phyloP scores from a whole-genome alignment of 73 alveolate genomes.

The Paramecium primaurelia region DNA sequence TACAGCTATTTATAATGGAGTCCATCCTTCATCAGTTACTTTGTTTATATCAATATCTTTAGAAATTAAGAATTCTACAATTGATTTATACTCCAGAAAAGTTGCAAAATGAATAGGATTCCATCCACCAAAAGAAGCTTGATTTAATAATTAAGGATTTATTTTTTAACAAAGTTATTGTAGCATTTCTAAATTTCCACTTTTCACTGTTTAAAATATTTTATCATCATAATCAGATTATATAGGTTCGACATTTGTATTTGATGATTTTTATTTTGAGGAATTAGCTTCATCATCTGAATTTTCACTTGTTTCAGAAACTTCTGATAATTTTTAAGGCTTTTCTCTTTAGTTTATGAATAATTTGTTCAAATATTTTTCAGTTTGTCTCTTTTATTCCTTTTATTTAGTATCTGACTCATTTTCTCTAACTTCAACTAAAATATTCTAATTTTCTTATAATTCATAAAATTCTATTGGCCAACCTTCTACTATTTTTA shows the following conservation, averaged over 20 bases:
- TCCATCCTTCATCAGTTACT: constrained; percentile 41
- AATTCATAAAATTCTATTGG: constrained; percentile 22
- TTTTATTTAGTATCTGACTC: neutral
- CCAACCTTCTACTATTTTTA: neutral
- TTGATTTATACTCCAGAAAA: neutral
- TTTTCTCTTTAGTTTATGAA: neutral
- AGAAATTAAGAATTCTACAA: neutral
- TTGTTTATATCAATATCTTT: constrained; percentile 30
- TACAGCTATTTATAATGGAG: constrained; percentile 14
- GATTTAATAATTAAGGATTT: neutral
- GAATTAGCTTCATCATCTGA: constrained; percentile 33
- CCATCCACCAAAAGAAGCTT: constrained; percentile 43
- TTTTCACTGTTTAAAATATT: neutral
- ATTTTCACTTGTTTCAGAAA: constrained; percentile 34
- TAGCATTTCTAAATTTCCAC: neutral
- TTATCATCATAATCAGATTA: neutral
- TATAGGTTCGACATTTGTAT: neutral
- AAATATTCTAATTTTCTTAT: constrained; percentile 11
- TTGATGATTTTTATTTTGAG: neutral
- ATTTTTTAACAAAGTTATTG: neutral
- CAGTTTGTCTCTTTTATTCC: neutral
- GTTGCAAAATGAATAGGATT: constrained; percentile 44
- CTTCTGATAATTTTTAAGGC: neutral
- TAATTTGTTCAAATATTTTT: neutral
- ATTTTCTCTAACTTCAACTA: constrained; percentile 35